Base-by-base conservation (phyloP, 1,284 basidiomycete genomes). In the Pseudozyma pruni region DNA sequence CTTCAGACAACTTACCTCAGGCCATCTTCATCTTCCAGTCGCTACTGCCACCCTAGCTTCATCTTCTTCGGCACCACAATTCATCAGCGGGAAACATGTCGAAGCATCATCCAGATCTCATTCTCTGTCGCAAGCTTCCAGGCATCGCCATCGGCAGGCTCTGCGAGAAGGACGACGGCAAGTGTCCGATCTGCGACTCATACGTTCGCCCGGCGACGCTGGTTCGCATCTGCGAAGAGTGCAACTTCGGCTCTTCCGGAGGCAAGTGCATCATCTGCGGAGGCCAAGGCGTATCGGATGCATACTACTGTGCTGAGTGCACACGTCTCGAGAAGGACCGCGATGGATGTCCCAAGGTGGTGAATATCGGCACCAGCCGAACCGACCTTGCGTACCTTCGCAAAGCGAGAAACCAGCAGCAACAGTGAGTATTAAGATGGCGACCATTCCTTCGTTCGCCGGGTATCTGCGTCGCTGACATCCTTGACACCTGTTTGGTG, bases 101-200 rank as follows among this genome's bases (percentile, higher is more conserved):
- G 27, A 29, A 29, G 51, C 81, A 83, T 56, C 77, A 83, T 70
- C 27, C 73, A 90, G 94, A 97, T 89, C 84, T 97, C 37, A 93
- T 97, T 72, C 95, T 97, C 90, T 98, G 94, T 84, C 88, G 94
- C 81, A 90, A 94, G 64, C 93, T 96, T 83, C 91, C 94, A 70
- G 94, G 94, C 70, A 95, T 97, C 60, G 76, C 95, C 42, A 94
- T 98, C 74, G 96, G 96, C 25, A 90, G 96, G 77, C 87, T 97
- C 49, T 99, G 96, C 84, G 96, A 99, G 84, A 98, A 98, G 83
- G 97, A 94, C 81, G 96, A 99, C 83, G 96, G 96, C 49, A 98
- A 98, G 88, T 99, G 95, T 83, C 96, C 96, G 10, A 92, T 98
- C 56, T 99, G 96, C 85, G 96, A 99, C 85, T 98, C 95, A 57